Evolutionary conservation across 1,284 basidiomycete genomes (phyloP).

Genomic region (Austropuccinia psidii): DNA sequence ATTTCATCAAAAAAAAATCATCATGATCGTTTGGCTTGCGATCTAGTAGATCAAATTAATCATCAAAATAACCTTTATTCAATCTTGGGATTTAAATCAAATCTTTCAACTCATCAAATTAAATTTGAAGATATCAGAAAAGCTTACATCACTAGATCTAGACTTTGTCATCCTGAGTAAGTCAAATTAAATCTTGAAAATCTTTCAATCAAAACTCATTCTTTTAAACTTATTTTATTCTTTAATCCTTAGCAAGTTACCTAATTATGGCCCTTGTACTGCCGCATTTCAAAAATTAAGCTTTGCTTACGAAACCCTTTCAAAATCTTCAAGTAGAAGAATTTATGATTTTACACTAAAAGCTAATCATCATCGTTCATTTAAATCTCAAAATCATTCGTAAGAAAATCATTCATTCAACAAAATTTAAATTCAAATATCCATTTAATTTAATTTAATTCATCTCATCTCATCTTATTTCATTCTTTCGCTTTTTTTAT

Average conservation of each 20-base stretch:
- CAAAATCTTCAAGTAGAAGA: constrained; percentile 43
- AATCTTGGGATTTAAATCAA: constrained; percentile 7
- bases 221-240: background rate
- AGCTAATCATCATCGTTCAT: background rate
- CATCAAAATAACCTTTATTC: constrained; percentile 16
- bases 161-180: constrained; percentile 34
- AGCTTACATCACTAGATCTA: constrained; percentile 25
- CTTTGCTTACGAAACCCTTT: constrained; percentile 46
- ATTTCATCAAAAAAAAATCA: no score
- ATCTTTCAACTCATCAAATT: background rate
- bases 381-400: background rate
- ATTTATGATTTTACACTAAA: constrained; percentile 44
- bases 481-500: background rate
- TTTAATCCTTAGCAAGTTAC: constrained; percentile 42
- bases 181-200: background rate
- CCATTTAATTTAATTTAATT: background rate
- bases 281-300: constrained; percentile 47
- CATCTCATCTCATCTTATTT: no score
- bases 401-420: background rate
- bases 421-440: background rate
- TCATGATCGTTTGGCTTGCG: no score
- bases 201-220: background rate
- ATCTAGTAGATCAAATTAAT: constrained; percentile 31
- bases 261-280: constrained; percentile 44
- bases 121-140: constrained; percentile 28